phyloP scores from a whole-genome alignment of 31 red algal genomes.

The Asparagopsis taxiformis region DNA sequence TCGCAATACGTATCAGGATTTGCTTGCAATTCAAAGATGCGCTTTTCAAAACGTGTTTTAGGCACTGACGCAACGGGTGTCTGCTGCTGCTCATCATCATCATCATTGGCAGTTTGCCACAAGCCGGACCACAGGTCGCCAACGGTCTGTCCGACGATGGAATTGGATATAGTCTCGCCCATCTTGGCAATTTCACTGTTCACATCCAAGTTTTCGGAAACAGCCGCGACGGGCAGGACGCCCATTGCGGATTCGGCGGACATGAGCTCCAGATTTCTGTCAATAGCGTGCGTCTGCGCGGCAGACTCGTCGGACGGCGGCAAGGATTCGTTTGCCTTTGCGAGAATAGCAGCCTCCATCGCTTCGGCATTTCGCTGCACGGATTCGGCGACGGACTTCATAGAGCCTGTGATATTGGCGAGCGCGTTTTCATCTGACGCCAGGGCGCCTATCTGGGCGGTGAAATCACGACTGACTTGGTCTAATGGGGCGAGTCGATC shows the following conservation, averaged over 20 bases:
- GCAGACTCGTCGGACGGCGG: background rate
- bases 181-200: conserved; percentile 22
- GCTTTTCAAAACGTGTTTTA: conserved; percentile 62
- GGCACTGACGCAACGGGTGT: conserved; percentile 37
- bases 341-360: conserved; percentile 45
- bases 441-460: conserved; percentile 36
- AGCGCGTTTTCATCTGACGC: conserved; percentile 28
- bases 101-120: conserved; percentile 11
- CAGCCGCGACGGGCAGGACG: too few relatives aligned
- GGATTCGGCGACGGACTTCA: conserved; percentile 51
- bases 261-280: too few relatives aligned
- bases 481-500: conserved; percentile 46
- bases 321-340: conserved; percentile 47
- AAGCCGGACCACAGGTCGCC: conserved; percentile 33
- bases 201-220: conserved; percentile 24
- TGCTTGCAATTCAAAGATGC: conserved; percentile 49
- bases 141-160: conserved; percentile 36
- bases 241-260: too few relatives aligned
- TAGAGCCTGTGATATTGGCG: conserved; percentile 52
- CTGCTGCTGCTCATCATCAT: too few relatives aligned
- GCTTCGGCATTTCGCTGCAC: conserved; percentile 63
- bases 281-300: too few relatives aligned
- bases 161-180: conserved; percentile 16
- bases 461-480: conserved; percentile 28
- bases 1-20: conserved; percentile 73